Evolutionary conservation across 805 yeast species (phyloP).

Genomic region (Myxozyma monticola): DNA sequence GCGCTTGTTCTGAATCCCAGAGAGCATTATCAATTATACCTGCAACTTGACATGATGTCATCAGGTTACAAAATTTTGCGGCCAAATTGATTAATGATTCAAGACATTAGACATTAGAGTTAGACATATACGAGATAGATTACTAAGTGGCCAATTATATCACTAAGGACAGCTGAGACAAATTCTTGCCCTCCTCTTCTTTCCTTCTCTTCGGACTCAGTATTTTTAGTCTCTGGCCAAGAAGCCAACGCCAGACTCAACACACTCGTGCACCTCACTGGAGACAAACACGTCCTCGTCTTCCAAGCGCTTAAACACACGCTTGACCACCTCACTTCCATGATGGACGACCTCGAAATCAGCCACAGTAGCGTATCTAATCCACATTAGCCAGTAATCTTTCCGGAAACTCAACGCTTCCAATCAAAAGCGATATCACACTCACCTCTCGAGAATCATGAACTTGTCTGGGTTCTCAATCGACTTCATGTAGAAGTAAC

Average conservation of each 20-base stretch:
- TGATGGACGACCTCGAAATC: conserved; percentile 24
- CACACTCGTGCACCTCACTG: background rate
- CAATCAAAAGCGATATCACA: background rate
- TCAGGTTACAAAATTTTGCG: too few species aligned
- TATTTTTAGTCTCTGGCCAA: conserved; percentile 12
- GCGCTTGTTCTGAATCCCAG: too few species aligned
- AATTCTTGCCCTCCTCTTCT: too few species aligned
- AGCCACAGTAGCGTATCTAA: conserved; percentile 17
- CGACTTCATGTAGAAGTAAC: conserved; percentile 15
- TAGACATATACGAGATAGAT: too few species aligned
- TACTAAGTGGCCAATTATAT: too few species aligned
- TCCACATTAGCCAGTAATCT: background rate
- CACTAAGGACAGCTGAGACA: too few species aligned
- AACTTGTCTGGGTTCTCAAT: conserved; percentile 20
- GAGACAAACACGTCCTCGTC: conserved; percentile 4
- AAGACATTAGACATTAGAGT: too few species aligned
- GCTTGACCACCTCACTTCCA: conserved; percentile 8
- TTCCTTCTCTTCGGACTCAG: too few species aligned
- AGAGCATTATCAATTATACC: too few species aligned
- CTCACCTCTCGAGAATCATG: conserved; percentile 24
- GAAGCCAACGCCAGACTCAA: conserved; percentile 25
- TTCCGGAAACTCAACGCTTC: background rate
- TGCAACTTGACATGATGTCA: too few species aligned
- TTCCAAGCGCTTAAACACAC: conserved; percentile 14
- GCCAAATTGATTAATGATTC: too few species aligned